A percentile compares a stretch with the other conserved stretches of the same genome.
phyloP scores from a whole-genome alignment of 2,329 filamentous ascomycete species.

The Acephala macrosclerotiorum region DNA sequence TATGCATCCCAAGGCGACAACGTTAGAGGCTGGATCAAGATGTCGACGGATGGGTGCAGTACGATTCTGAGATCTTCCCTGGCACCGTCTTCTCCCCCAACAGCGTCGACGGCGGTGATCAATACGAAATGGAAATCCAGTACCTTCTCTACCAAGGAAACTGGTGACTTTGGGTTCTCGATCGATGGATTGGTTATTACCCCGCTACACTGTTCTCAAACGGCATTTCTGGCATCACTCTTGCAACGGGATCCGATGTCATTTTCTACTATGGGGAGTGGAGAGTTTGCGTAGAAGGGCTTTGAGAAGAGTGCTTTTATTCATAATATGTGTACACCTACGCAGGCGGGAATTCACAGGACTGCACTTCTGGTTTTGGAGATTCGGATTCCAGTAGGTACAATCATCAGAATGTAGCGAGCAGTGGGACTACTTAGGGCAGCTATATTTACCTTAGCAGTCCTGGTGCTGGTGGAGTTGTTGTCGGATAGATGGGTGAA shows the following conservation, averaged over 20 bases:
- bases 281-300: conserved; percentile 15
- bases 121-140: conserved; percentile 26
- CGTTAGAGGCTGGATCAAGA: conserved; percentile 27
- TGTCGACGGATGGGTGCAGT: conserved; percentile 28
- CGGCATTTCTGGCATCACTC: conserved; percentile 8
- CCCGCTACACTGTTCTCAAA: conserved; percentile 22
- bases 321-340: conserved; percentile 23
- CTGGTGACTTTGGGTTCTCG: conserved; percentile 28
- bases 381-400: conserved; percentile 22
- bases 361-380: conserved; percentile 18
- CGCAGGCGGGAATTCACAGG: background rate
- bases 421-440: conserved; percentile 19
- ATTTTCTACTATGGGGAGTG: conserved; percentile 31
- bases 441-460: conserved; percentile 28
- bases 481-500: conserved; percentile 15
- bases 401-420: conserved; percentile 11
- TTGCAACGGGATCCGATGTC: conserved; percentile 14
- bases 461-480: conserved; percentile 28
- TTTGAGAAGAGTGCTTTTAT: conserved; percentile 20
- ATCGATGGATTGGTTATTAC: conserved; percentile 31
- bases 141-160: conserved; percentile 23
- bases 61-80: conserved; percentile 21
- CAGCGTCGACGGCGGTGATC: conserved; percentile 17
- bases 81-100: conserved; percentile 24
- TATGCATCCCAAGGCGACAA: conserved; percentile 21